Conservation (phyloP, 192 early-diverging fungal species). For the Podila verticillata region DNA sequence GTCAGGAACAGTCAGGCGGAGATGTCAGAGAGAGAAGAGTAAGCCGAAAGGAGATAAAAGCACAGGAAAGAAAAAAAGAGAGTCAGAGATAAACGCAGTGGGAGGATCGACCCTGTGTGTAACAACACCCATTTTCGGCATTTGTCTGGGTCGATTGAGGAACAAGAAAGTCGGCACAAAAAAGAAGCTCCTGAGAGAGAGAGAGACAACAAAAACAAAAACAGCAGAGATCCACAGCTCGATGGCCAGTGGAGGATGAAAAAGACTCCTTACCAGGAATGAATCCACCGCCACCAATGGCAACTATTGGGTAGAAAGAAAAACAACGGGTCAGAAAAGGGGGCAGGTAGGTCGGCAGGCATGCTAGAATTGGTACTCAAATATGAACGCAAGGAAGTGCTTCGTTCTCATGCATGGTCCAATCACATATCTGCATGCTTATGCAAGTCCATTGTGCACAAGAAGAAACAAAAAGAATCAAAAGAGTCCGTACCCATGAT, state of each 20-base stretch:
- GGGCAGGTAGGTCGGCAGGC: background rate
- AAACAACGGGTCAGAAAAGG: background rate
- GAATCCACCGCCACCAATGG: slow-evolving; percentile 83
- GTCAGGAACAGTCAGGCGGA: too few species aligned
- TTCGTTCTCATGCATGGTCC: too few species aligned
- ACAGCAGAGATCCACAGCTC: background rate
- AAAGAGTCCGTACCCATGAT: slow-evolving; percentile 54
- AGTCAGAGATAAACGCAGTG: background rate
- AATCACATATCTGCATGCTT: too few species aligned
- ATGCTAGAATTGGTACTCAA: too few species aligned
- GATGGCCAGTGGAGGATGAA: too few species aligned
- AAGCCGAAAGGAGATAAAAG: background rate
- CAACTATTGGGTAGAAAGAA: slow-evolving; percentile 55
- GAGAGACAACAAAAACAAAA: background rate
- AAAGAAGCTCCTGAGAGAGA: too few species aligned
- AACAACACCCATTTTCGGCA: background rate
- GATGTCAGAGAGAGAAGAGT: background rate
- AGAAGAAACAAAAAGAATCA: background rate
- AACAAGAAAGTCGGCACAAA: background rate
- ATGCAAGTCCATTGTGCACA: background rate
- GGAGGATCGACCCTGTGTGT: background rate
- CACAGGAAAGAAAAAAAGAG: slow-evolving; percentile 9
- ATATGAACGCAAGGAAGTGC: too few species aligned
- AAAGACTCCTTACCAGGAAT: slow-evolving; percentile 67
- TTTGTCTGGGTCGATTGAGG: background rate